A percentile compares a stretch with the other conserved stretches of the same genome.
Evolutionary conservation across 2,329 filamentous ascomycete genomes (phyloP).

Genomic region (Diaporthe vaccinii): DNA sequence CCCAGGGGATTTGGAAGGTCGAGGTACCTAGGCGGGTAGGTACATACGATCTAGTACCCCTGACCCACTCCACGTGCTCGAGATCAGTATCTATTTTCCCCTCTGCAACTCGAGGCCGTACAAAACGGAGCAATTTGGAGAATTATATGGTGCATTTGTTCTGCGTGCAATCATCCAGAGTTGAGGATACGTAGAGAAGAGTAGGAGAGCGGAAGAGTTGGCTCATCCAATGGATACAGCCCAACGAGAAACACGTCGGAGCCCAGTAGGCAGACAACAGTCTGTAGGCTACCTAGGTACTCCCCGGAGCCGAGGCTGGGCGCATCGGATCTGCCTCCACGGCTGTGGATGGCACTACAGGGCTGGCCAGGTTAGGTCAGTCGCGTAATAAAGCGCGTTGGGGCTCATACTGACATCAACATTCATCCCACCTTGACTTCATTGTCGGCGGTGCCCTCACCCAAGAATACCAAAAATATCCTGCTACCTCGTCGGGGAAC

Average conservation of each 20-base stretch:
- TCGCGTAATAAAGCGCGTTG: constrained; percentile 36
- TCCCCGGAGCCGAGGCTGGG: not conserved
- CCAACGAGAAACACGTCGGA: not conserved
- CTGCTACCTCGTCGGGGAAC: not conserved
- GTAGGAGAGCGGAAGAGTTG: not conserved
- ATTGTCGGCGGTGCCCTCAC: not conserved
- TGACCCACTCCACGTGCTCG: not conserved
- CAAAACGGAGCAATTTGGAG: not conserved
- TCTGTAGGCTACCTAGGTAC: no score
- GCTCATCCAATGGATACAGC: not conserved
- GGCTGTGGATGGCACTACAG: not conserved
- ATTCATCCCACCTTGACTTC: constrained; percentile 31
- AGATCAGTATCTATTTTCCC: not conserved
- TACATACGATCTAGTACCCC: not conserved
- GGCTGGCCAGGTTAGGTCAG: not conserved
- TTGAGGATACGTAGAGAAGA: not conserved
- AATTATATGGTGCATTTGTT: not conserved
- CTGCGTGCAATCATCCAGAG: not conserved
- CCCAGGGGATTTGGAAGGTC: not conserved
- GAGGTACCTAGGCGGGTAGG: not conserved
- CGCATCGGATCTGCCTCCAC: constrained; percentile 17
- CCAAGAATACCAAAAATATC: not conserved
- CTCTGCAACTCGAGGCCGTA: not conserved
- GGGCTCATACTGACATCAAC: constrained; percentile 24
- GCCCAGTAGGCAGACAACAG: not conserved